A percentile compares a stretch with the other conserved stretches of the same genome.
These are phyloP conservation scores for Singerocomus rubriflavus DNA, from an alignment of 1,284 basidiomycete species.

Conservation along the genomic window DNA sequence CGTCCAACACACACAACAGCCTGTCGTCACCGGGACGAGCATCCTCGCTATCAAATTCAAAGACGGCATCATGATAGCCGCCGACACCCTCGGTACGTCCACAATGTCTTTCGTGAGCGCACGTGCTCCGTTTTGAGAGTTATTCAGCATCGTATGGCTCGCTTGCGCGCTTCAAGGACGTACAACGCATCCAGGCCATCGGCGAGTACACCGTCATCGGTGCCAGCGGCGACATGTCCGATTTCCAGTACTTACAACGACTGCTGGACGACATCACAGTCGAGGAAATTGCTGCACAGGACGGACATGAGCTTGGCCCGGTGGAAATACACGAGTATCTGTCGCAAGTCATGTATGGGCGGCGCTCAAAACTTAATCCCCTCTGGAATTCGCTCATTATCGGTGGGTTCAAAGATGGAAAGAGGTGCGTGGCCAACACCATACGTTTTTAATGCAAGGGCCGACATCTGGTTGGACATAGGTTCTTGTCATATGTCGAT, in stretches of 20 bases:
- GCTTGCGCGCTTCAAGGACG: slow-evolving; percentile 94
- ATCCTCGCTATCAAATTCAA: slow-evolving; percentile 94
- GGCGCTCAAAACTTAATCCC: slow-evolving; percentile 88
- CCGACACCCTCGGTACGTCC: slow-evolving; percentile 86
- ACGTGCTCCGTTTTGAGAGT: neutral
- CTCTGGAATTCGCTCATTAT: slow-evolving; percentile 96
- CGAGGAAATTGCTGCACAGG: slow-evolving; percentile 77
- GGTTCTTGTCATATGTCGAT: slow-evolving; percentile 94
- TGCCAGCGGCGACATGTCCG: slow-evolving; percentile 95
- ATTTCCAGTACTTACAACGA: slow-evolving; percentile 92
- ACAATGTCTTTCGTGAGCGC: neutral
- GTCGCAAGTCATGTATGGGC: slow-evolving; percentile 86
- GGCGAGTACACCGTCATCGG: slow-evolving; percentile 87
- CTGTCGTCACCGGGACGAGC: slow-evolving; percentile 95
- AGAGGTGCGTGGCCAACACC: slow-evolving; percentile 48
- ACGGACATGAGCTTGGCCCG: slow-evolving; percentile 85
- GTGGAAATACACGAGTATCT: slow-evolving; percentile 94
- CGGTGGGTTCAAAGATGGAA: slow-evolving; percentile 85
- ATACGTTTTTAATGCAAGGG: neutral
- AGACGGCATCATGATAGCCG: slow-evolving; percentile 98
- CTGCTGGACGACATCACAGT: slow-evolving; percentile 72
- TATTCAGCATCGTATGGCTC: slow-evolving; percentile 93
- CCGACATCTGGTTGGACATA: slow-evolving; percentile 31
- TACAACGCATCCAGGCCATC: slow-evolving; percentile 84
- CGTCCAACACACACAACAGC: slow-evolving; percentile 81